Evolutionary conservation across 202 grass and related monocot genomes (phyloP), one percentile per base, ranked within the genome.

Genomic region (Digitaria exilis): DNA sequence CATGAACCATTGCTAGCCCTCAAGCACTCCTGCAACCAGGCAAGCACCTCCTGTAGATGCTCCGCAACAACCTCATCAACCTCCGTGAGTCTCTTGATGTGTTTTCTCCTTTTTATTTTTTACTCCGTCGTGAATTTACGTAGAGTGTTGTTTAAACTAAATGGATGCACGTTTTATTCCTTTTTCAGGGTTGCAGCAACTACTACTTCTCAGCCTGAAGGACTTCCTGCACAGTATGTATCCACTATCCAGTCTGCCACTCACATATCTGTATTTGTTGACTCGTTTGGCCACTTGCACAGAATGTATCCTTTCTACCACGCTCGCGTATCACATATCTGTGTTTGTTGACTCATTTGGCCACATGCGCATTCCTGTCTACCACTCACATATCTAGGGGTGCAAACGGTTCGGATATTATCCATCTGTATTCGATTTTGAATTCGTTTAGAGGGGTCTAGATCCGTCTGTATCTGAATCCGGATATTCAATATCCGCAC

Each of bases 1-100:
- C 68, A 52, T 81, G 66, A 88, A 82, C 52, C 45, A 43, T 88
- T 88, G 60, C 49, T 76, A 98, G 95, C 67, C 89, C 74, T 79
- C 87, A 59, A 71, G 73, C 45, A 84, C 87, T 68, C 73, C 92
- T 85, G 51, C 80, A 51, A 77, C 81, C 84, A 86, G 61, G 69
- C 87, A 87, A 73, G 73, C 39, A 26, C 71, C 89, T 80, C 66
- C 80, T 83, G 63, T 74, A 64, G 88, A 91, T 69, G 74, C 82
- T 87, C 57, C 78, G 84, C 84, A 0, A 31, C 84, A 85, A 69
- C 67, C 88, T 80, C 69, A 86, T 78, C 87, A 93, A 79, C 58
- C 62, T 17, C 67, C 14, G 95, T 97, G 82, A 90, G 95, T 84
- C 56, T 46, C 49, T 76, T 69, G 42, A 43, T 78, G 1, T 10